Percentiles rank a stretch among this genome's conserved stretches.
Evolutionary conservation across 331 rosid genomes (phyloP).

Genomic region (Erythrophleum ivorense): DNA sequence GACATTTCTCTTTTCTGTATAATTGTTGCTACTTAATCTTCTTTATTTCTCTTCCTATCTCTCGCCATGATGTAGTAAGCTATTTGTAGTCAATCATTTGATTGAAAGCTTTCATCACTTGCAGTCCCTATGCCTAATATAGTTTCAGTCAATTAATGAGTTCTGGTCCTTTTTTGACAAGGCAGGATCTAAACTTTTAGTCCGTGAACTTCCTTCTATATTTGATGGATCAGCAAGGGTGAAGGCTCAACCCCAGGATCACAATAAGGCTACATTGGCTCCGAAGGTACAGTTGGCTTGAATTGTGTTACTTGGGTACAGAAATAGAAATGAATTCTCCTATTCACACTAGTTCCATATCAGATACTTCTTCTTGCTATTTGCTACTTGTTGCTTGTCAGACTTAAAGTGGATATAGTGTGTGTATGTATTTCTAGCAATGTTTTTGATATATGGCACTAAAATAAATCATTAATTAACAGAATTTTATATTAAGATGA

Average conservation of each 20-base stretch:
- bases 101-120: background rate
- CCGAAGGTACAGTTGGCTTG: slow-evolving; percentile 72
- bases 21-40: slow-evolving; percentile 16
- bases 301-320: slow-evolving; percentile 32
- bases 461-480: background rate
- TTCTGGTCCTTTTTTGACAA: slow-evolving; percentile 30
- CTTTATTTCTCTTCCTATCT: slow-evolving; percentile 24
- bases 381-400: background rate
- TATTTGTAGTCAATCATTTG: slow-evolving; percentile 22
- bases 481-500: background rate
- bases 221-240: slow-evolving; percentile 82
- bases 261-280: slow-evolving; percentile 78
- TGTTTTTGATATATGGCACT: background rate
- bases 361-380: background rate
- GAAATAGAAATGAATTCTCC: slow-evolving; percentile 27
- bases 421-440: slow-evolving; percentile 14
- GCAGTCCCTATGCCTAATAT: background rate
- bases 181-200: slow-evolving; percentile 75
- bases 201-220: slow-evolving; percentile 81
- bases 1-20: slow-evolving; percentile 9
- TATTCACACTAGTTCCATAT: slow-evolving; percentile 22
- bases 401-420: slow-evolving; percentile 22
- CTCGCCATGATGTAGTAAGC: slow-evolving; percentile 5
- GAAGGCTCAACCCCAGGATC: slow-evolving; percentile 78
- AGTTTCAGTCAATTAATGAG: slow-evolving; percentile 12